Conservation (phyloP, 2,329 filamentous ascomycete species). For the Trichoderma koningiopsis region DNA sequence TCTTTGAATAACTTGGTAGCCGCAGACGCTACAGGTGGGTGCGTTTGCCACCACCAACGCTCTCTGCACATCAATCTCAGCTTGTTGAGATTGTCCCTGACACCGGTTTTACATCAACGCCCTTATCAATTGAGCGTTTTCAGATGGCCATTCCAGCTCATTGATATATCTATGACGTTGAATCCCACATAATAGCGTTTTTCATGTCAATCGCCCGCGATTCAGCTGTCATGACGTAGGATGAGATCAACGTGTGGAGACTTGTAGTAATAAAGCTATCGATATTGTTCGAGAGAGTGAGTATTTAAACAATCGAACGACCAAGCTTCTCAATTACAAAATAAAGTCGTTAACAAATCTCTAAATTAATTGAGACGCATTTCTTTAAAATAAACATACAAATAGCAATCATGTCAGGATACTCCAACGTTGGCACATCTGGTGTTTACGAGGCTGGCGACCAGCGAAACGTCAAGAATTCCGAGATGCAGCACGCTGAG, state of each 20-base stretch:
- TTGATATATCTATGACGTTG: slow-evolving; percentile 15
- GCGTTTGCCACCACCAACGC: background rate
- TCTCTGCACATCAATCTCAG: background rate
- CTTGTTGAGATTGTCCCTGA: background rate
- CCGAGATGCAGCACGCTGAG: slow-evolving; percentile 52
- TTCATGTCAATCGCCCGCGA: background rate
- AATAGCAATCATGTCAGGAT: slow-evolving; percentile 39
- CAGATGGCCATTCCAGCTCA: background rate
- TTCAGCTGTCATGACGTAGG: slow-evolving; percentile 19
- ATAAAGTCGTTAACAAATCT: background rate
- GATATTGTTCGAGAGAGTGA: background rate
- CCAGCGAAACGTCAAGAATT: slow-evolving; percentile 65
- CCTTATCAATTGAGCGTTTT: background rate
- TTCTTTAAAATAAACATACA: background rate
- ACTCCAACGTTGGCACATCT: slow-evolving; percentile 67
- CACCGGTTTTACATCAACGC: background rate
- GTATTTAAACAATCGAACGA: background rate
- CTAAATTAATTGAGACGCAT: background rate
- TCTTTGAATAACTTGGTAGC: background rate
- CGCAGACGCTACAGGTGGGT: background rate
- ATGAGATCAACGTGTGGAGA: slow-evolving; percentile 23
- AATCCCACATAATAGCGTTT: background rate
- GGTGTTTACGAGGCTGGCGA: slow-evolving; percentile 75
- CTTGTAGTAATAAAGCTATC: background rate
- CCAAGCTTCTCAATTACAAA: background rate